Percentiles rank a stretch among this genome's conserved stretches.
Conservation (phyloP, 2,329 filamentous ascomycete species). For the Sclerotinia sclerotiorum region DNA sequence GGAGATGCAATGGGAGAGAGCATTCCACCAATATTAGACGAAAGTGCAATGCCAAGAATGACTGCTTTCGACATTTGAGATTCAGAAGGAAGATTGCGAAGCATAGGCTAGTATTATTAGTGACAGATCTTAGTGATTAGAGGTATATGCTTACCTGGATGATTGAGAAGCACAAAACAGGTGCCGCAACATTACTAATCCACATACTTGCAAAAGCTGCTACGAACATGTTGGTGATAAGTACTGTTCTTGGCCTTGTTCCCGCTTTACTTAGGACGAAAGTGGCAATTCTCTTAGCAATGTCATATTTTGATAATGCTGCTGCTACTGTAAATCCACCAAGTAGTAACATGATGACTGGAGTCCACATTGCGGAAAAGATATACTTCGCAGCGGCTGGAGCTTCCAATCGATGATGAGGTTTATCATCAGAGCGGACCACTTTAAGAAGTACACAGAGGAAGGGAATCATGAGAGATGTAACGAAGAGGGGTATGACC, state of each 20-base stretch:
- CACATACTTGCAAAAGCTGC: constrained; percentile 98
- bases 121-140: neutral
- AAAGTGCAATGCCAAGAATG: constrained; percentile 90
- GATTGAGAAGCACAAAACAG: constrained; percentile 95
- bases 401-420: constrained; percentile 69
- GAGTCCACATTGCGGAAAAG: constrained; percentile 97
- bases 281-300: constrained; percentile 95
- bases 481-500: constrained; percentile 96
- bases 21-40: constrained; percentile 94
- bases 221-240: constrained; percentile 98
- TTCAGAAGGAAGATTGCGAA: constrained; percentile 86
- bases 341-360: constrained; percentile 95
- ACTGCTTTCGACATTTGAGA: constrained; percentile 93
- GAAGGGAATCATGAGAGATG: constrained; percentile 90
- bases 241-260: constrained; percentile 81
- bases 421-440: constrained; percentile 72
- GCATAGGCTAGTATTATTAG: constrained; percentile 65
- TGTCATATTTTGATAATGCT: constrained; percentile 93
- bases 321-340: constrained; percentile 96
- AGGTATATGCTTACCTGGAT: constrained; percentile 66
- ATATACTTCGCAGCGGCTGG: constrained; percentile 81
- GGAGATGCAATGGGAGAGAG: constrained; percentile 96
- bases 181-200: constrained; percentile 97
- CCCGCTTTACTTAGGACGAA: constrained; percentile 96
- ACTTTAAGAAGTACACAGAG: constrained; percentile 84